Percentiles rank a stretch among this genome's conserved stretches.
These are phyloP conservation scores for Ascochyta fabae DNA, from an alignment of 2,329 filamentous ascomycete species.

Conservation along the genomic window DNA sequence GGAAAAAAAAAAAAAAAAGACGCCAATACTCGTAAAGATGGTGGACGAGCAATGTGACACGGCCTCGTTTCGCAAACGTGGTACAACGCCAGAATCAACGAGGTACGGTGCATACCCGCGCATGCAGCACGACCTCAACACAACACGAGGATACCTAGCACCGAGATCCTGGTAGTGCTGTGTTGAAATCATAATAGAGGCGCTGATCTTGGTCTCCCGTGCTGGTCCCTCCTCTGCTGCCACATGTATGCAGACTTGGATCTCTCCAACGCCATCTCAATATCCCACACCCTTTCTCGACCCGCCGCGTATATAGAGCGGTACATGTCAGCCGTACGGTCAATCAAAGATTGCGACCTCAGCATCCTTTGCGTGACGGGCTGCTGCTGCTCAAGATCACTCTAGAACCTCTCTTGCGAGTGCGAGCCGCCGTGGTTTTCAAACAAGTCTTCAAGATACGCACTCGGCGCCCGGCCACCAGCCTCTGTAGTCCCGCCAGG, in stretches of 20 bases:
- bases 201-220: background rate
- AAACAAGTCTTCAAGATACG: constrained; percentile 88
- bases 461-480: constrained; percentile 79
- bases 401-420: constrained; percentile 42
- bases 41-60: background rate
- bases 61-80: constrained; percentile 6
- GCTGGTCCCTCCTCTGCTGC: background rate
- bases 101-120: constrained; percentile 1
- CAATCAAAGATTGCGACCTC: constrained; percentile 5
- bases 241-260: background rate
- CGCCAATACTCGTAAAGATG: background rate
- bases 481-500: constrained; percentile 55
- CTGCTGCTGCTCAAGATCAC: constrained; percentile 21
- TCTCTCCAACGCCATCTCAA: constrained; percentile 7
- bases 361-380: background rate
- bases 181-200: background rate
- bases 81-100: background rate
- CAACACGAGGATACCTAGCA: background rate
- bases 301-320: background rate
- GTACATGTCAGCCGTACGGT: background rate
- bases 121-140: constrained; percentile 12
- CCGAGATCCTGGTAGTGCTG: background rate
- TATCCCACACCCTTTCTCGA: constrained; percentile 10
- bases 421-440: constrained; percentile 67
- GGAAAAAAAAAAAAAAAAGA: too few species aligned